phyloP scores from a whole-genome alignment of 805 yeast species.

The Kockiozyma suomiensis region DNA sequence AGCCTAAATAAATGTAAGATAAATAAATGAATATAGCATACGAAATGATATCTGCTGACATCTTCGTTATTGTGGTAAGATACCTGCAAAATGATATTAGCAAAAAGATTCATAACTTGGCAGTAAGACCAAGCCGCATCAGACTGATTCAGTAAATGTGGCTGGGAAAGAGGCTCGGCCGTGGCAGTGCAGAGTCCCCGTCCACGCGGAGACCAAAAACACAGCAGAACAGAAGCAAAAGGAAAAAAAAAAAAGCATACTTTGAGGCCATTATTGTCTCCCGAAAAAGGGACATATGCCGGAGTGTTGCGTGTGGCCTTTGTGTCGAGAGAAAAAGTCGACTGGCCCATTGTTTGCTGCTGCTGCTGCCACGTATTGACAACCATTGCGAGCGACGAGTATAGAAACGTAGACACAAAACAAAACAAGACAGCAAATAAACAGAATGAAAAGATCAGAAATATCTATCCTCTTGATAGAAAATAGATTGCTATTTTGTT shows the following conservation, averaged over 20 bases:
- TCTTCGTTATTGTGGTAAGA: conserved; percentile 80
- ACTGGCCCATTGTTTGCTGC: conserved; percentile 5
- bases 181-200: not conserved
- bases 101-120: not conserved
- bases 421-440: not conserved
- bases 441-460: not conserved
- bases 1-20: not conserved
- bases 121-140: not conserved
- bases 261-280: conserved; percentile 16
- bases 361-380: conserved; percentile 27
- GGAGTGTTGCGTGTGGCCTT: conserved; percentile 24
- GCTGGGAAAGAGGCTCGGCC: not conserved
- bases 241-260: conserved; percentile 1
- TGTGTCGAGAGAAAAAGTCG: conserved; percentile 23
- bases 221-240: not conserved
- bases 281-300: conserved; percentile 16
- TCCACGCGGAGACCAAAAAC: too few relatives aligned
- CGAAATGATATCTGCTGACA: conserved; percentile 75
- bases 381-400: conserved; percentile 14
- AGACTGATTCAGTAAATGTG: too few relatives aligned
- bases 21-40: conserved; percentile 6
- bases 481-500: too few relatives aligned
- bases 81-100: conserved; percentile 46
- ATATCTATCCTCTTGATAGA: too few relatives aligned
- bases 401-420: not conserved